These are phyloP conservation scores for Raphanus hybrid DNA, from an alignment of 441 rosid species.

Conservation along the genomic window DNA sequence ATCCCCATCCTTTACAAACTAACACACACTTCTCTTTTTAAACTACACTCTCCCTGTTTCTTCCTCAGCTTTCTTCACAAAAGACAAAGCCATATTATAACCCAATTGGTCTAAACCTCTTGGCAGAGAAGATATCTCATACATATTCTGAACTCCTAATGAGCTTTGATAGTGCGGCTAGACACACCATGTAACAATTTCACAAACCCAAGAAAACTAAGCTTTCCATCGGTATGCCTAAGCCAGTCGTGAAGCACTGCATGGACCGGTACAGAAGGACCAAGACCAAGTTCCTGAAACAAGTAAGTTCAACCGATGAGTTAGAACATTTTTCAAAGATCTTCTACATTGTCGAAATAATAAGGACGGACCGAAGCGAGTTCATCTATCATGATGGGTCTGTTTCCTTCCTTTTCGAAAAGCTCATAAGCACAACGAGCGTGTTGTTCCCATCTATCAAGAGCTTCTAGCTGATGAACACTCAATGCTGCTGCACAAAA, in stretches of 20 bases:
- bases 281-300: slow-evolving; percentile 85
- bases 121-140: slow-evolving; percentile 28
- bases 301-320: slow-evolving; percentile 3
- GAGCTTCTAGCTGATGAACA: slow-evolving; percentile 28
- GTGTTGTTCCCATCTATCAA: slow-evolving; percentile 48
- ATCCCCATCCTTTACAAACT: slow-evolving; percentile 28
- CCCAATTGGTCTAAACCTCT: slow-evolving; percentile 22
- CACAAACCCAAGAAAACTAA: slow-evolving; percentile 88
- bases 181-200: slow-evolving; percentile 86
- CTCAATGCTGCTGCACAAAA: slow-evolving; percentile 16
- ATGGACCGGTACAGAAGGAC: slow-evolving; percentile 86
- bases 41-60: slow-evolving; percentile 28
- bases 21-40: slow-evolving; percentile 19
- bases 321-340: slow-evolving; percentile 15
- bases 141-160: slow-evolving; percentile 44
- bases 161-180: slow-evolving; percentile 69
- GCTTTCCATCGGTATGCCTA: slow-evolving; percentile 90
- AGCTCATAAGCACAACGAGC: slow-evolving; percentile 97
- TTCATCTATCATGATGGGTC: slow-evolving; percentile 88
- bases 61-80: slow-evolving; percentile 38
- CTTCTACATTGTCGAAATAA: background rate
- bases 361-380: slow-evolving; percentile 67
- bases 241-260: slow-evolving; percentile 95
- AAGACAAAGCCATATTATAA: slow-evolving; percentile 26
- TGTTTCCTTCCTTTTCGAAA: slow-evolving; percentile 92